Evolutionary conservation across 306 rosid genomes (phyloP), one percentile per base, ranked within the genome.

Genomic region (Parietaria judaica): DNA sequence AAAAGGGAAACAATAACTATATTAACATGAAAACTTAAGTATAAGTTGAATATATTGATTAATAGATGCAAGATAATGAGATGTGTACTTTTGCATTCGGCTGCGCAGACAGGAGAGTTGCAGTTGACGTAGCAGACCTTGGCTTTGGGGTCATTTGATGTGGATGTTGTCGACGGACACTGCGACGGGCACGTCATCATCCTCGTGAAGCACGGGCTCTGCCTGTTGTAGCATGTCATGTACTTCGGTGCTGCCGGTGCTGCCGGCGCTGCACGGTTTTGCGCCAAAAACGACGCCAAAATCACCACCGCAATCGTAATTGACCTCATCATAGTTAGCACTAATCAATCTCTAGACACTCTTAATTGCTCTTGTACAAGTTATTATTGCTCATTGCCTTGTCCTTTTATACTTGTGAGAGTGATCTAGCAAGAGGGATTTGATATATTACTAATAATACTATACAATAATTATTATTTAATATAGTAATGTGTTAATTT

Each of bases 91-190:
- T 72, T 81, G 83, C 97, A 90, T 4, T 79, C 76, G 55, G 96
- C 71, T 77, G 76, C 57, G 84, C 97, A 90, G 9, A 72, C 51
- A 45, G 95, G 97, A 35, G 86, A 80, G 17, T 68, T 13, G 45
- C 97, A 90, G 71, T 87, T 84, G 69, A 87, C 36, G 48, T 14
- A 60, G 71, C 97, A 90, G 57, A 79, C 78, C 79, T 90, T 90
- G 60, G 86, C 88, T 4, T 75, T 78, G 1, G 84, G 80, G 53
- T 83, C 68, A 12, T 69, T 16, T 38, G 91, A 11, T 7, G 14
- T 46, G 8, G 76, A 15, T 78, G 72, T 60, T 69, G 53, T n/a
- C 6, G 56, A 54, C 60, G 96, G 95, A 67, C 91, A 87, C 75
- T 90, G 37, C 3, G 35, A 0, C 1, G 97, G 96, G 83, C 95